Base-by-base conservation (phyloP, 129 eudicot species). In the Pulicaria dysenterica region DNA sequence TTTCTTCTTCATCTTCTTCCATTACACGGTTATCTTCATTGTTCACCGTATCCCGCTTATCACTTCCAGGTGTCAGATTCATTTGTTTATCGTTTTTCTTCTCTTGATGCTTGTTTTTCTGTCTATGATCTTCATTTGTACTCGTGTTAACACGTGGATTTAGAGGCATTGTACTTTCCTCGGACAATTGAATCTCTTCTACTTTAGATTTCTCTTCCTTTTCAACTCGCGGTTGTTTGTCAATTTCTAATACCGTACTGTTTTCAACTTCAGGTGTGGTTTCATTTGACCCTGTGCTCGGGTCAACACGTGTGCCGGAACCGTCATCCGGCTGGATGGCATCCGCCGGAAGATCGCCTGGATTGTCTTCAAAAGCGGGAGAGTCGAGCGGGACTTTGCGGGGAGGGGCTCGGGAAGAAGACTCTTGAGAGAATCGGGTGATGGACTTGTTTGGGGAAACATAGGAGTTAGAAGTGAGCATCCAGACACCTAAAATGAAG, bases 341-440 rank as follows among this genome's bases (percentile, higher is more conserved):
- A 55, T 84, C 92, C 0, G 82, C 86, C 0, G 96, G 92, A 40
- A 89, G 92, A 54, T 81, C 77, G 3, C 89, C 96, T 0, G 87
- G 87, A 65, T 80, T 83, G 76, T 86, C 96, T 61, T 83, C 80
- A 58, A 78, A 86, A 66, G 66, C 69, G 2, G 82, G 78, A 58
- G 67, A n/a, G 3, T 46, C 69, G 15, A 38, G 41, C 9, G 74
- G 72, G 56, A 69, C 53, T 57, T 60, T 76, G 42, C 74, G 74
- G 24, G 73, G 45, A 38, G 41, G 60, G 51, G 24, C 10, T 36
- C 49, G 7, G 14, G 73, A 15, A 67, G 69, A 72, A 16, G 65
- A 3, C 15, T 54, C n/a, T 1, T 55, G 50, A 6, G 82, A 44
- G 49, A 59, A 16, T 73, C 69, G 39, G 75, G 47, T 56, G 55